These are phyloP conservation scores for Collariella sp. DNA, from an alignment of 495 filamentous ascomycete species.

Conservation along the genomic window DNA sequence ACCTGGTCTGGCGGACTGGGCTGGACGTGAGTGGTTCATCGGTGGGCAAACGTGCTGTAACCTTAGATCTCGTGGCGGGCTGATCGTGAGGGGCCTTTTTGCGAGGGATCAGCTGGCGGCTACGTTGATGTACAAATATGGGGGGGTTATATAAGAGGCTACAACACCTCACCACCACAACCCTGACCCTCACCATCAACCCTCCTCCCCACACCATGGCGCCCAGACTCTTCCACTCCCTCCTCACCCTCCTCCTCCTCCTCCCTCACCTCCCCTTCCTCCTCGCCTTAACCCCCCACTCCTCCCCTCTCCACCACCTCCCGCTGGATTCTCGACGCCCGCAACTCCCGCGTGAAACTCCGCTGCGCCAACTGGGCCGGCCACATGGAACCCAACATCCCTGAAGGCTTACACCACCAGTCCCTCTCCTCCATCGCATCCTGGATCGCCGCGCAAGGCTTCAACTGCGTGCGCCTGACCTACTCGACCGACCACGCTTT, in stretches of 20 bases:
- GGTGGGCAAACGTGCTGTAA: too few relatives aligned
- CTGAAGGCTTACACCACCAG: slow-evolving; percentile 43
- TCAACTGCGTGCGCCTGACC: slow-evolving; percentile 49
- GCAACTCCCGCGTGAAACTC: slow-evolving; percentile 40
- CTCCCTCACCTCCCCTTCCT: slow-evolving; percentile 13
- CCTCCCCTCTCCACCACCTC: slow-evolving; percentile 38
- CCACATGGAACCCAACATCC: slow-evolving; percentile 42
- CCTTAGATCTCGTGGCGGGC: too few relatives aligned
- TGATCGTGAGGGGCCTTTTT: too few relatives aligned
- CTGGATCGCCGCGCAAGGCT: slow-evolving; percentile 36
- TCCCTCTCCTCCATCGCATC: slow-evolving; percentile 33
- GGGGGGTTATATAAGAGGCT: too few relatives aligned
- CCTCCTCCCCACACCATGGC: slow-evolving; percentile 24
- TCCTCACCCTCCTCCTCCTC: slow-evolving; percentile 21
- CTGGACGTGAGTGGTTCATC: too few relatives aligned
- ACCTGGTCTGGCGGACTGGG: too few relatives aligned
- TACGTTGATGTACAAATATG: too few relatives aligned
- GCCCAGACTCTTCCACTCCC: slow-evolving; percentile 12
- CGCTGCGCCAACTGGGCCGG: slow-evolving; percentile 47
- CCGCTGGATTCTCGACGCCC: slow-evolving; percentile 44
- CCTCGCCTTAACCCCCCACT: slow-evolving; percentile 6
- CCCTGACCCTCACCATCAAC: too few relatives aligned
- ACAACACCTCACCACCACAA: too few relatives aligned
- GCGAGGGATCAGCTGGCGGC: too few relatives aligned
- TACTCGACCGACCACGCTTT: slow-evolving; percentile 46